Evolutionary conservation across 768 basidiomycete genomes (phyloP), one percentile per base, ranked within the genome.

Genomic region (Zangia roseola): DNA sequence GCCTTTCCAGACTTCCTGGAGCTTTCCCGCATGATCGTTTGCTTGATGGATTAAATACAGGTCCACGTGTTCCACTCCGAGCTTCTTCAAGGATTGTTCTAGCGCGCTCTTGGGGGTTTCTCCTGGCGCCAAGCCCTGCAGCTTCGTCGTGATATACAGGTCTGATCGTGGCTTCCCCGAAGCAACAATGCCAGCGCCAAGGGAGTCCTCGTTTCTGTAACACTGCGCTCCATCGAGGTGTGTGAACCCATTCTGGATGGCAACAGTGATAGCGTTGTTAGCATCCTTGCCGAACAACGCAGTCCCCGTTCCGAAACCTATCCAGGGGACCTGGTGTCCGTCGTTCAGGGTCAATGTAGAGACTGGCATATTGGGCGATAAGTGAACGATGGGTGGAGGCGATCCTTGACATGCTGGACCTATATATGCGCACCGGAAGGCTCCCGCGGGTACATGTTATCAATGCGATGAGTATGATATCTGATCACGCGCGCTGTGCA

Each of bases 161-260:
- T 77, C 74, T 0, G 74, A 74, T 17, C 81, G 79, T 10, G 76
- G 61, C 56, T 75, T 80, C 21, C 76, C 74, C 4, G 80, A 76
- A 3, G 69, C 71, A 43, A 67, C 69, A 53, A 84, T 73, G 9
- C 78, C 82, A 14, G 62, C 70, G 1, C 79, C 82, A 16, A 83
- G 69, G 1, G 70, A 70, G 1, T 72, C 71, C 59, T 85, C 83
- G 51, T 86, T 86, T 8, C 45, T 49, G 62, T 86, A 86, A 42
- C 67, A 43, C 59, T 84, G 82, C 3, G 83, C 83, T n/a, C 80
- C 78, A 58, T 86, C 84, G n/a, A 86, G 71, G 59, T 86, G 84
- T 12, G 70, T 79, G 56, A 84, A 73, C 2, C 80, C 80, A 39
- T 68, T 73, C 17, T 74, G 68, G 42, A 87, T 78, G 17, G 85